Base-by-base conservation (phyloP, 148 eudicot species). In the Gaultheria prostrata region DNA sequence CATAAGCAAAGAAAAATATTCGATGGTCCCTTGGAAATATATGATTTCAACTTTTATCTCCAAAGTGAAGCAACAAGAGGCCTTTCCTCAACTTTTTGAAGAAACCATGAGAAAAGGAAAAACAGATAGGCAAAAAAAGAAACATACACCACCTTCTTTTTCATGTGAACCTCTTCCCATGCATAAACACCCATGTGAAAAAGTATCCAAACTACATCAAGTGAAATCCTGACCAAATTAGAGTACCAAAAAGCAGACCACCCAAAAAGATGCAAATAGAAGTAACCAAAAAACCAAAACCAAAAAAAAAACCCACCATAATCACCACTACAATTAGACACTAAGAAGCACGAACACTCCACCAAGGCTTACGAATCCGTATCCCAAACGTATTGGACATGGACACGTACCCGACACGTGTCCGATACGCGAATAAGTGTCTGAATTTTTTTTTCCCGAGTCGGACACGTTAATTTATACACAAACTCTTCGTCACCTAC, bases 401-500 rank as follows among this genome's bases (percentile, higher is more conserved):
- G n/a, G n/a, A n/a, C n/a, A n/a, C n/a, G n/a, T n/a, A n/a, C n/a
- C n/a, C n/a, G n/a, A n/a, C n/a, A n/a, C n/a, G n/a, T n/a, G n/a
- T n/a, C n/a, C n/a, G n/a, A n/a, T n/a, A n/a, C n/a, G n/a, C n/a
- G n/a, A n/a, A n/a, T n/a, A n/a, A n/a, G n/a, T n/a, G n/a, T n/a
- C n/a, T n/a, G n/a, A n/a, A n/a, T n/a, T n/a, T n/a, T n/a, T n/a
- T n/a, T n/a, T n/a, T n/a, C n/a, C n/a, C n/a, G n/a, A n/a, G n/a
- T n/a, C n/a, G n/a, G n/a, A n/a, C n/a, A n/a, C n/a, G n/a, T n/a
- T n/a, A n/a, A n/a, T n/a, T n/a, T n/a, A 35, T 65, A 28, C 26
- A 35, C 78, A 57, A 67, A 3, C 72, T 21, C 71, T 30, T 61
- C 43, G 46, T 93, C 92, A 95, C 88, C 98, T 91, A 53, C 98